Conservation (phyloP, 352 stramenopile species). For the Phytophthora sp. region DNA sequence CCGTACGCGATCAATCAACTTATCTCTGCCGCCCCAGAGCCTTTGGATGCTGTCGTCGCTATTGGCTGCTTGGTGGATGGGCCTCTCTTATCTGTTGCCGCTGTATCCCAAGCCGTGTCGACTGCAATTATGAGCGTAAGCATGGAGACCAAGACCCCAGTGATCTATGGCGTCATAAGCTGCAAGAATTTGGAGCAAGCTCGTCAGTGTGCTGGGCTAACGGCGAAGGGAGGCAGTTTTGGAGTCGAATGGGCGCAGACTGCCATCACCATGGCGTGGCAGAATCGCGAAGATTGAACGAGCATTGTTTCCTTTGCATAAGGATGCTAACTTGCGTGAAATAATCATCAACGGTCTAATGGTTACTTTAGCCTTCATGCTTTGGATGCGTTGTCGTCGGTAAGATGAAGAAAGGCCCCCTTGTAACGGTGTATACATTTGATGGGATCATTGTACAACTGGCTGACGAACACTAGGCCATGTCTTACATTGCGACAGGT, state of each 20-base stretch:
- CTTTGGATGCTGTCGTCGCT: not conserved
- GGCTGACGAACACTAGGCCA: too few relatives aligned
- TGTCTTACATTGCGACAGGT: too few relatives aligned
- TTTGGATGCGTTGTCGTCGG: too few relatives aligned
- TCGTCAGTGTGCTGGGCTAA: too few relatives aligned
- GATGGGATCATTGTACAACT: too few relatives aligned
- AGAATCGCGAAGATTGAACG: too few relatives aligned
- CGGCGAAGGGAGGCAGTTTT: too few relatives aligned
- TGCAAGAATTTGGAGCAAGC: not conserved
- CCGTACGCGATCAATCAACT: not conserved
- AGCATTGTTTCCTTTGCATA: too few relatives aligned
- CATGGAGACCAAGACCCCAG: not conserved
- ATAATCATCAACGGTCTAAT: conserved; percentile 1
- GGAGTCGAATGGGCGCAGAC: too few relatives aligned
- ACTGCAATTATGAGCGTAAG: not conserved
- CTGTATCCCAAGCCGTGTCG: not conserved
- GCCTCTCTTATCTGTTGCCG: not conserved
- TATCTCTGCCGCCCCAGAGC: not conserved
- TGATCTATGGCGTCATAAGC: not conserved
- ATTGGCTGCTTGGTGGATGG: not conserved
- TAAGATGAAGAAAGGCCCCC: not conserved
- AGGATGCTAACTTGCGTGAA: not conserved
- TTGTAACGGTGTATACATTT: conserved; percentile 7
- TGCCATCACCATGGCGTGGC: too few relatives aligned
- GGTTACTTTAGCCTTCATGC: not conserved